Percentiles rank a stretch among this genome's conserved stretches.
These are phyloP conservation scores for Linum tenue DNA, from an alignment of 345 rosid species.

Conservation along the genomic window DNA sequence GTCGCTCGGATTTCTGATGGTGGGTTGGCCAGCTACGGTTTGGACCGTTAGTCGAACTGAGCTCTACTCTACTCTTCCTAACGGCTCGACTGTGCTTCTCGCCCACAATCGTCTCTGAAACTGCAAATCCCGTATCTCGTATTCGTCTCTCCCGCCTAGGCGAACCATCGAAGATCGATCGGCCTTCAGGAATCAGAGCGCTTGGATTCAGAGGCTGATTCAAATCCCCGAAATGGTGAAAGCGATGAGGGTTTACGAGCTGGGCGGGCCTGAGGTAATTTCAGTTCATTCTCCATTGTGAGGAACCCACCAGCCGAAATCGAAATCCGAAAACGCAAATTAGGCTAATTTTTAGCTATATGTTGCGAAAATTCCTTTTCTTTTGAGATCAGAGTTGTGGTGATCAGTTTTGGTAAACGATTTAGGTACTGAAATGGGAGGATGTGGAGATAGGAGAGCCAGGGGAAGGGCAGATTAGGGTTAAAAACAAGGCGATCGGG, in stretches of 20 bases:
- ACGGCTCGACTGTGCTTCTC: too few species aligned
- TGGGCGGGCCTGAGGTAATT: conserved; percentile 83
- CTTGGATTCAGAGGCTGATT: too few species aligned
- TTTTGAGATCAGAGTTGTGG: not conserved
- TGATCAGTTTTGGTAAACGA: conserved; percentile 13
- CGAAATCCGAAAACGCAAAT: too few species aligned
- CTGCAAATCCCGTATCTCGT: too few species aligned
- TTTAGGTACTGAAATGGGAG: conserved; percentile 84
- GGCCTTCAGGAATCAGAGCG: too few species aligned
- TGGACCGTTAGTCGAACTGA: too few species aligned
- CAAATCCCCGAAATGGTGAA: conserved; percentile 53
- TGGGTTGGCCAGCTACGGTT: too few species aligned
- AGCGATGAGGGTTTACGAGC: conserved; percentile 76
- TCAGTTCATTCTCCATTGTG: not conserved
- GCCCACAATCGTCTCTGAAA: too few species aligned
- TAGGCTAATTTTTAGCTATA: too few species aligned
- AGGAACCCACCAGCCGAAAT: not conserved
- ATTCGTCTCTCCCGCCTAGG: not conserved
- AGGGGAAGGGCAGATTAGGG: conserved; percentile 72
- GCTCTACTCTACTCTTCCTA: too few species aligned
- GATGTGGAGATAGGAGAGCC: conserved; percentile 83
- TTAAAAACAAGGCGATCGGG: conserved; percentile 73
- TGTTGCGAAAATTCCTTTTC: too few species aligned
- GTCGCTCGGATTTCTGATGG: too few species aligned
- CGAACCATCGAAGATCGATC: conserved; percentile 7